These are phyloP conservation scores for Millerozyma miso DNA, from an alignment of 805 yeast species.

Conservation along the genomic window DNA sequence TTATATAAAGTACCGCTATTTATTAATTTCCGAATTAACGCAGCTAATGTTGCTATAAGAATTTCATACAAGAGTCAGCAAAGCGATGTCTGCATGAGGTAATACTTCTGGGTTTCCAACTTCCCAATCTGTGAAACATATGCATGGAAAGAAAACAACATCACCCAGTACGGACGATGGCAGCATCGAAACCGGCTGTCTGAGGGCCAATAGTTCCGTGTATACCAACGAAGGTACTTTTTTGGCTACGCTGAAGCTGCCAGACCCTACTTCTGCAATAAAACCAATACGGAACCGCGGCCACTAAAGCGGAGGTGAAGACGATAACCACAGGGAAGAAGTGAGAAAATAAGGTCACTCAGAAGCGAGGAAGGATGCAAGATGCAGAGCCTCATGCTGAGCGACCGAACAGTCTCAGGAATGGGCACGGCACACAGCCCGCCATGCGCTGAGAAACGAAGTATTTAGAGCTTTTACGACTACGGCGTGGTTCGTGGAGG, in stretches of 20 bases:
- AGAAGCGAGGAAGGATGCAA: too few relatives aligned
- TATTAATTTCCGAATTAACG: constrained; percentile 1
- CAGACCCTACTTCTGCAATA: not conserved
- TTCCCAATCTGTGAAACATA: not conserved
- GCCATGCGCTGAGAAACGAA: too few relatives aligned
- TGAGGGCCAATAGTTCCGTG: not conserved
- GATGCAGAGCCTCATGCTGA: too few relatives aligned
- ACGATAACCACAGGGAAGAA: too few relatives aligned
- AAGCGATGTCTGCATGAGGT: not conserved
- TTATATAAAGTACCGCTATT: constrained; percentile 1
- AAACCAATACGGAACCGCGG: too few relatives aligned
- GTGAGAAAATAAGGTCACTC: too few relatives aligned
- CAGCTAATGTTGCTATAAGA: constrained; percentile 1
- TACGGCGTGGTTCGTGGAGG: too few relatives aligned
- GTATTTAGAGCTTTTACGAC: too few relatives aligned
- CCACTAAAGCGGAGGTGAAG: too few relatives aligned
- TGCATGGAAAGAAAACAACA: not conserved
- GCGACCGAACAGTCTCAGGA: too few relatives aligned
- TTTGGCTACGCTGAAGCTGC: not conserved
- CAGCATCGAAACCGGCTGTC: not conserved
- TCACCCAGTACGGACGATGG: not conserved
- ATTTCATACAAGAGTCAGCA: not conserved
- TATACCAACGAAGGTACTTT: not conserved
- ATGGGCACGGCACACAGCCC: too few relatives aligned
- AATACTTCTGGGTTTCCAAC: not conserved